Evolutionary conservation across 805 yeast species (phyloP), one percentile per base, ranked within the genome.

Genomic region (Peterozyma xylosa): DNA sequence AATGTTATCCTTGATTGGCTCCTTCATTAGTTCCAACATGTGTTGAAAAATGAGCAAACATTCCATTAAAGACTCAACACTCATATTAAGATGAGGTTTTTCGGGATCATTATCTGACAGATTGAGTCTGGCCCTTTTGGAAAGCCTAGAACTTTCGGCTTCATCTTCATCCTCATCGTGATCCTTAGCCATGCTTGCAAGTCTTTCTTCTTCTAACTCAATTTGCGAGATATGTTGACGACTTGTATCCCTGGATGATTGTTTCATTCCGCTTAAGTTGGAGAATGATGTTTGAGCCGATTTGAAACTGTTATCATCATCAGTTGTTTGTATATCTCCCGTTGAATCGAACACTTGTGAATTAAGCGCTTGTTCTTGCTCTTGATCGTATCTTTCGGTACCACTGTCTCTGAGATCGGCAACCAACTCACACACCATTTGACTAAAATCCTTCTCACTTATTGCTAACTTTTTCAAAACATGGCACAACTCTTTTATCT

Each of bases 381-480:
- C 62, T 18, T 63, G 70, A 16, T 60, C 56, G 29, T 58, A 47
- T 40, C 54, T 61, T 39, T 67, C 74, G 36, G 64, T 58, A 30
- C 71, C 74, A 9, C 80, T 71, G 59, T 89, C 96, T 57, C 87
- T 76, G 41, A 90, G 70, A 67, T 90, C 97, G 36, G 87, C 80
- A 34, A 89, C 80, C 14, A 88, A 77, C 67, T 91, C 97, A n/a
- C 84, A 76, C 15, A 85, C 73, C 78, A 88, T 82, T 33, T 86
- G 78, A 21, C 86, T 76, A 57, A 90, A 90, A 65, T 91, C 96
- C 44, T 81, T 75, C 54, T 88, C 96, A 57, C 75, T 85, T 16
- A 82, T 77, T 1, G 96, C 83, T 10, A 86, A 63, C 50, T 77
- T 82, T 34, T 79, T 71, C 50, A 90, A 71, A 2, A 89, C 86